Conservation (phyloP, 352 stramenopile genomes). For the Phytophthora melonis region DNA sequence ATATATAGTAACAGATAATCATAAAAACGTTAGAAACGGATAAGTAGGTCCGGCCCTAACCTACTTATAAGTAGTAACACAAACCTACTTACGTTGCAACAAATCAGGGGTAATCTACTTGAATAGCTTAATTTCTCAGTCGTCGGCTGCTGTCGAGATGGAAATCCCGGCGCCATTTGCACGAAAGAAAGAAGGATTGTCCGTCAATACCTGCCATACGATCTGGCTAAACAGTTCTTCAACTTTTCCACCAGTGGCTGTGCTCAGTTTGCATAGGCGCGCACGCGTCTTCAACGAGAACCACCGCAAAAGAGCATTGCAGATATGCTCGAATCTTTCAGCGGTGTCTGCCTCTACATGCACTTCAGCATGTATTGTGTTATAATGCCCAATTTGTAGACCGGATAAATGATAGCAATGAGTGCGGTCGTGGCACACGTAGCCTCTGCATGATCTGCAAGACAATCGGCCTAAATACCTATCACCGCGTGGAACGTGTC, state of each 20-base stretch:
- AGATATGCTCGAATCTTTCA: neutral
- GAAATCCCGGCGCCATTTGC: conserved; percentile 3
- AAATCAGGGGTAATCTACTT: too few relatives aligned
- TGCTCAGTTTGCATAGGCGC: conserved; percentile 15
- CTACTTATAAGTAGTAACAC: too few relatives aligned
- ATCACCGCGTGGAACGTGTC: neutral
- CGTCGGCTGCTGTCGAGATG: neutral
- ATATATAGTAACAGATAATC: too few relatives aligned
- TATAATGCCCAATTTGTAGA: too few relatives aligned
- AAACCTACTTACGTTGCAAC: too few relatives aligned
- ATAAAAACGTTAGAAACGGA: too few relatives aligned
- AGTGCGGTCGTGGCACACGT: too few relatives aligned
- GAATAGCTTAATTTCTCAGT: too few relatives aligned
- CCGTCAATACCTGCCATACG: conserved; percentile 2
- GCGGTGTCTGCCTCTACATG: neutral
- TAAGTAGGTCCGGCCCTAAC: too few relatives aligned
- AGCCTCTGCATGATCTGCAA: too few relatives aligned
- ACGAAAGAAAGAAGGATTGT: conserved; percentile 8
- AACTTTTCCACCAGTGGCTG: neutral
- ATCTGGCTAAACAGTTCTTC: neutral
- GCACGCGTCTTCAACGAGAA: conserved; percentile 13
- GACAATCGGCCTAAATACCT: too few relatives aligned
- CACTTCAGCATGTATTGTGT: neutral
- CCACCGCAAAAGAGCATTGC: neutral
- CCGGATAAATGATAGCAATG: too few relatives aligned